A percentile compares a stretch with the other conserved stretches of the same genome.
Evolutionary conservation across 2,329 filamentous ascomycete genomes (phyloP).

Genomic region (Pseudopyrenochaeta lycopersici): DNA sequence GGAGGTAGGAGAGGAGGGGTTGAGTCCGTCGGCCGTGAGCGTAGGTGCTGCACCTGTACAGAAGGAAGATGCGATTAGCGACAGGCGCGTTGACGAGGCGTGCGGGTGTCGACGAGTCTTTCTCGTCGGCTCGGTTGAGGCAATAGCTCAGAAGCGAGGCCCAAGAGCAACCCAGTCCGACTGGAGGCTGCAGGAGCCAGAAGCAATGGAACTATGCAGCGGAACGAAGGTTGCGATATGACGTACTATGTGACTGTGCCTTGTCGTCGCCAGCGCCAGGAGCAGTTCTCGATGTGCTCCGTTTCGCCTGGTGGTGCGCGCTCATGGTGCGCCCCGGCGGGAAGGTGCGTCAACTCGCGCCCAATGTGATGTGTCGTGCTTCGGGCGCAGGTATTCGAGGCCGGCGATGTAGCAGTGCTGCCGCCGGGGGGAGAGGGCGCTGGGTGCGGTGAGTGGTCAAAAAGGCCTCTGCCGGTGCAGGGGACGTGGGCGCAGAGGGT

Average conservation of each 20-base stretch:
- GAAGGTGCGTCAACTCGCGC: conserved; percentile 34
- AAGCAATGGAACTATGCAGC: background rate
- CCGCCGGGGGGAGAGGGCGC: conserved; percentile 17
- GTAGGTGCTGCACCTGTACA: conserved; percentile 22
- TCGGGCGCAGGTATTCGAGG: conserved; percentile 10
- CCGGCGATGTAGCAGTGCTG: conserved; percentile 26
- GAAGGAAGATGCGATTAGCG: conserved; percentile 4
- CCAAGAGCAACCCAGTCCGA: background rate
- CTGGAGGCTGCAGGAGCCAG: background rate
- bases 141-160: conserved; percentile 19
- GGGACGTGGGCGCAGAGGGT: conserved; percentile 34
- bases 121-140: conserved; percentile 25
- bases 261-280: conserved; percentile 30
- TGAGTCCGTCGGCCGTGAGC: conserved; percentile 17
- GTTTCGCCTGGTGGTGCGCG: conserved; percentile 47
- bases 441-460: conserved; percentile 38
- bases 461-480: conserved; percentile 31
- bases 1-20: conserved; percentile 51
- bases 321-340: conserved; percentile 52
- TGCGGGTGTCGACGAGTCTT: conserved; percentile 19
- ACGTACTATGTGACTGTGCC: conserved; percentile 34
- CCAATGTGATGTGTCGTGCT: conserved; percentile 26
- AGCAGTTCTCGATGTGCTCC: conserved; percentile 48
- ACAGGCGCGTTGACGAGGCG: background rate
- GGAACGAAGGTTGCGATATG: background rate